Evolutionary conservation across 345 rosid species (phyloP), one percentile per base, ranked within the genome.

Genomic region (Cochlearia excelsa): DNA sequence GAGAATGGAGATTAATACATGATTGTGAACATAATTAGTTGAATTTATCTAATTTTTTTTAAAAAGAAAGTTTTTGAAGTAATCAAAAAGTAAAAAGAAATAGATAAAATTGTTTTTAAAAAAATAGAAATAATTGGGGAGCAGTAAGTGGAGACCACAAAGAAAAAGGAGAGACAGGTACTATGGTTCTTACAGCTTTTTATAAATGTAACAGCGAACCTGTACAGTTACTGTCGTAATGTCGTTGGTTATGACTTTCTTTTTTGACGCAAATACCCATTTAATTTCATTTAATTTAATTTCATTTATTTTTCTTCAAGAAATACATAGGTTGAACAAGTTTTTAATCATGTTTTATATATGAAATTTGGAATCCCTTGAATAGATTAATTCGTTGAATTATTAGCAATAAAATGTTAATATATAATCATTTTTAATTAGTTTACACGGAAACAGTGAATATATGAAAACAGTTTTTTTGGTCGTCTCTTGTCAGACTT

Each of bases 161-260:
- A 54, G 31, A 42, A 54, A 68, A 61, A 48, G 48, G 54, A 26
- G 48, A 59, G 72, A 59, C 66, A 46, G 66, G 42, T 53, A 61
- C 38, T 60, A 34, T 42, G 27, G 7, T 30, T 53, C 61, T 68
- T 52, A 59, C 61, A 68, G 54, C 50, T 59, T 59, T 51, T 30
- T 56, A 47, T 50, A 66, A 57, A 57, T 51, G 27, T 4, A 57
- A 66, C 57, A 66, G 43, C 2, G 30, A 66, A 66, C 44, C 23
- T 68, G 73, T 61, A 26, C 67, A 60, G 67, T 39, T 68, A 53
- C 72, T 68, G 73, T 61, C 59, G 48, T 59, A 60, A 53, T 35
- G 60, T 59, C 61, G 57, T 59, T 68, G 61, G 66, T 68, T 60
- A 45, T 38, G 59, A 58, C 54, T 42, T 67, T 57, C 23, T 9